phyloP scores from a whole-genome alignment of 225 moss, liverwort and hornwort genomes.

The Thuidium tamariscinum region DNA sequence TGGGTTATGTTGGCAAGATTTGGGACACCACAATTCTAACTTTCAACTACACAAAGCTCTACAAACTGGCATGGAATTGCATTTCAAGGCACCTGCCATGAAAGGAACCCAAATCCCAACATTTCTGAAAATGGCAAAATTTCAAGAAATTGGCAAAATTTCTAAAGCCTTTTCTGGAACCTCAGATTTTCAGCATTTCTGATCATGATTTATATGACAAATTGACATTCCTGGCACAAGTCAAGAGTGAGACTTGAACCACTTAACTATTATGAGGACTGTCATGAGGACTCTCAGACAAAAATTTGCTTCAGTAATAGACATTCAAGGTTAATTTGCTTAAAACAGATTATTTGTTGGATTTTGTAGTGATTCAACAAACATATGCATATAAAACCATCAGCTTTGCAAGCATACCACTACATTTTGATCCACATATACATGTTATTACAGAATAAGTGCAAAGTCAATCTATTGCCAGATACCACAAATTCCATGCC shows the following conservation, averaged over 20 bases:
- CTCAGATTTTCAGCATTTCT: not conserved
- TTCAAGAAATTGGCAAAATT: not conserved
- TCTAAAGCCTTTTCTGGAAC: not conserved
- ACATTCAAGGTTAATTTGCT: not conserved
- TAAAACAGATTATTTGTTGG: not conserved
- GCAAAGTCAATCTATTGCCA: not conserved
- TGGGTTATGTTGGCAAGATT: not conserved
- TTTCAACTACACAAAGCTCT: not conserved
- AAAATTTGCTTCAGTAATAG: not conserved
- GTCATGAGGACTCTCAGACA: not conserved
- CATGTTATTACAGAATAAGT: not conserved
- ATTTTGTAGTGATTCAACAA: not conserved
- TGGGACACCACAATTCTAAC: not conserved
- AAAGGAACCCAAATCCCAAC: not conserved
- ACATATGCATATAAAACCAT: not conserved
- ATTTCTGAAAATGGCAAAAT: not conserved
- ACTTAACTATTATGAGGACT: not conserved
- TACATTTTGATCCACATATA: not conserved
- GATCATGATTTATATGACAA: too few species aligned
- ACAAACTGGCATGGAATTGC: not conserved
- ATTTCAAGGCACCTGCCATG: not conserved
- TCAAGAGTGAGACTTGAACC: not conserved
- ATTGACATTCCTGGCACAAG: not conserved
- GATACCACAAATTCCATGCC: not conserved
- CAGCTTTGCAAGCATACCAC: not conserved